phyloP scores from a whole-genome alignment of 1,139 yeast species.

The Debaryomyces subglobosus region DNA sequence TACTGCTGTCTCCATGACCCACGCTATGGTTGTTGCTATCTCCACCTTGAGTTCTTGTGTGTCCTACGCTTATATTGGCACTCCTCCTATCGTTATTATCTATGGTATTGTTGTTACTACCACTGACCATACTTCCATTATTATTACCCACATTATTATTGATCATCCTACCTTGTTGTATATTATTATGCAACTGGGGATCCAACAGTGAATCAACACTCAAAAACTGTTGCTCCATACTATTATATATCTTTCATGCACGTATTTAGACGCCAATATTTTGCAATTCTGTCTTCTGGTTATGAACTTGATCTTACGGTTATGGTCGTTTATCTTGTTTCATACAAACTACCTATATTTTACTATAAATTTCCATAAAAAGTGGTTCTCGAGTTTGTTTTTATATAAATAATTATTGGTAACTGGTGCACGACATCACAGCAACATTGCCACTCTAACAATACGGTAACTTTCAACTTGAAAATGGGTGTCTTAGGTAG shows the following conservation, averaged over 20 bases:
- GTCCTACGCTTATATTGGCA: neutral
- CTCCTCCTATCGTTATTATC: neutral
- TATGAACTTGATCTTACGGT: conserved; percentile 8
- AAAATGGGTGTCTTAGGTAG: neutral
- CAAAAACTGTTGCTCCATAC: conserved; percentile 41
- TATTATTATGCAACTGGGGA: conserved; percentile 20
- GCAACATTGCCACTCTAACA: conserved; percentile 9
- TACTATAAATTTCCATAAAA: neutral
- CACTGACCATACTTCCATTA: neutral
- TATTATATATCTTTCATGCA: conserved; percentile 9
- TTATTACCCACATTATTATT: neutral
- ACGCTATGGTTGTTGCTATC: neutral
- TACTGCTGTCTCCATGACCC: conserved; percentile 3
- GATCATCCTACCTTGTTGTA: conserved; percentile 5
- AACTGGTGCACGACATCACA: conserved; percentile 4
- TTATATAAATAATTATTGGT: conserved; percentile 5
- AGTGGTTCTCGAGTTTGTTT: conserved; percentile 5
- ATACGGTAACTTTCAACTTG: neutral
- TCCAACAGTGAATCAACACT: conserved; percentile 33
- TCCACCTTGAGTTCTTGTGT: neutral
- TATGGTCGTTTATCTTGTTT: conserved; percentile 8
- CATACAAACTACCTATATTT: neutral
- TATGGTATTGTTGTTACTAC: neutral
- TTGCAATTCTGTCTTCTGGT: conserved; percentile 5
- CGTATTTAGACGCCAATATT: conserved; percentile 3